Conservation (phyloP, 148 eudicot species). For the Polygonum aviculare region DNA sequence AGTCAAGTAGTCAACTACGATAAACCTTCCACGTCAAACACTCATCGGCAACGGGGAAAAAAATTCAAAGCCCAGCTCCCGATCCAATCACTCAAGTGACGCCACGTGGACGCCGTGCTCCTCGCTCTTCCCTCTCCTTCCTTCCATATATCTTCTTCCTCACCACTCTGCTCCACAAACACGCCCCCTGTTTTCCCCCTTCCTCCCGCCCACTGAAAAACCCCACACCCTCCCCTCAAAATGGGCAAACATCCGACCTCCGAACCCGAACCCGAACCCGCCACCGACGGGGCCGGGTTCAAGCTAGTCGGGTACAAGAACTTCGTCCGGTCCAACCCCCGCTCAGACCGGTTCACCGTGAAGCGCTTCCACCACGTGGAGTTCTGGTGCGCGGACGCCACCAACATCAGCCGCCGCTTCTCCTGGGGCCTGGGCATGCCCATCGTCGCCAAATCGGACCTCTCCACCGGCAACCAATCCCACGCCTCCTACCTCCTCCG, state of each 20-base stretch:
- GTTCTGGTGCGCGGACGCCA: conserved; percentile 78
- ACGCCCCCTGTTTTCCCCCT: neutral
- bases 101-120: neutral
- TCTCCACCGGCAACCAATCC: conserved; percentile 67
- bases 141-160: neutral
- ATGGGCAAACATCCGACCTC: neutral
- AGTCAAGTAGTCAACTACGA: neutral
- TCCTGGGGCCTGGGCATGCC: conserved; percentile 92
- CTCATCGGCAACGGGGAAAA: neutral
- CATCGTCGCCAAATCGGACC: conserved; percentile 70
- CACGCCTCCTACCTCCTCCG: conserved; percentile 72
- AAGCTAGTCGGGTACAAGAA: conserved; percentile 50
- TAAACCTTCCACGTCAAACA: conserved; percentile 6
- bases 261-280: neutral
- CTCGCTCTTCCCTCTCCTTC: neutral
- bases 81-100: neutral
- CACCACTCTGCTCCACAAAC: neutral
- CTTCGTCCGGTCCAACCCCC: conserved; percentile 53
- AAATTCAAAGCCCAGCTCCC: neutral
- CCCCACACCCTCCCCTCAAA: neutral
- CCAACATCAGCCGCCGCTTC: conserved; percentile 64
- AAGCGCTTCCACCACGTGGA: conserved; percentile 74
- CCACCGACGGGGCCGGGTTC: conserved; percentile 12
- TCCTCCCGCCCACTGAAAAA: neutral
- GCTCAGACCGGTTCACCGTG: conserved; percentile 55